A percentile compares a stretch with the other conserved stretches of the same genome.
phyloP scores from a whole-genome alignment of 805 yeast genomes.

The Ascoidea tarda region DNA sequence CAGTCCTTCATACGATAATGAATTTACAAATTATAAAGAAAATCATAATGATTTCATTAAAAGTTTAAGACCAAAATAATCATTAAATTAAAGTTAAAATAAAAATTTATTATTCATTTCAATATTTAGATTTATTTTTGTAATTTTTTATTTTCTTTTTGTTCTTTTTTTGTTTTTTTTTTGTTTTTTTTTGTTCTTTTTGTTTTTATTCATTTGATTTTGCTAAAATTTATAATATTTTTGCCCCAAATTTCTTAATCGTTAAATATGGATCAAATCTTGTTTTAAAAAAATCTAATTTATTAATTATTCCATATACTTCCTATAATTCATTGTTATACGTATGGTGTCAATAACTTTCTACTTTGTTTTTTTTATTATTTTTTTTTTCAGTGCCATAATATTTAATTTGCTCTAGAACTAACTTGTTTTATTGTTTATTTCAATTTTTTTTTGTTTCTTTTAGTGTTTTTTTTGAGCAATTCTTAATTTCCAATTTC shows the following conservation, averaged over 20 bases:
- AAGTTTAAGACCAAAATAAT: slow-evolving; percentile 23
- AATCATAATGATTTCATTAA: slow-evolving; percentile 27
- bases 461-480: background rate
- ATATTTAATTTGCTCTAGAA: background rate
- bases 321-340: too few relatives aligned
- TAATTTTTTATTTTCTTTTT: background rate
- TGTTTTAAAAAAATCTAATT: too few relatives aligned
- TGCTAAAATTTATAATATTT: too few relatives aligned
- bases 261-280: too few relatives aligned
- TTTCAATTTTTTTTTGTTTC: background rate
- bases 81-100: background rate
- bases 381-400: background rate
- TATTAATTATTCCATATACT: too few relatives aligned
- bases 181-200: too few relatives aligned
- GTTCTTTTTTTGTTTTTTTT: too few relatives aligned
- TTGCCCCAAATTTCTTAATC: too few relatives aligned
- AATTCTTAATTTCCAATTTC: too few relatives aligned
- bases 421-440: background rate
- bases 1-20: slow-evolving; percentile 22
- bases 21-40: slow-evolving; percentile 29
- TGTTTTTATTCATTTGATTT: too few relatives aligned
- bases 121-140: background rate
- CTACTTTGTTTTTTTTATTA: background rate
- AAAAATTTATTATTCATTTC: background rate
- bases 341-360: too few relatives aligned